phyloP scores from a whole-genome alignment of 306 rosid species.

The Albizia julibrissin region DNA sequence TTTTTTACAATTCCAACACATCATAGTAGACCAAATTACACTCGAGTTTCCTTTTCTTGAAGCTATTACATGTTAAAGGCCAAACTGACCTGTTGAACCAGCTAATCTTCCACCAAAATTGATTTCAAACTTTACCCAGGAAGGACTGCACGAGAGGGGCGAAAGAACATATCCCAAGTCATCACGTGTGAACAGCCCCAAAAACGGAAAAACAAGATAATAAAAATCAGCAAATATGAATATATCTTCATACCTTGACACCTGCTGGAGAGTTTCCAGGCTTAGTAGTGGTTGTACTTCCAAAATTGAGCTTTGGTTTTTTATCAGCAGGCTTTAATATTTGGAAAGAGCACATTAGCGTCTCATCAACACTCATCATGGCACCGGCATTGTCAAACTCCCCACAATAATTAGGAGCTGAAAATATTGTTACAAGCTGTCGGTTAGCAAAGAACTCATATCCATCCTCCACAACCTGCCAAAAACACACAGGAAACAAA shows the following conservation, averaged over 20 bases:
- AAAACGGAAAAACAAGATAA: not conserved
- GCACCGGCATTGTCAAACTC: conserved; percentile 97
- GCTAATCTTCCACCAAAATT: conserved; percentile 38
- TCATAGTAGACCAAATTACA: conserved; percentile 46
- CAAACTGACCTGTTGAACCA: conserved; percentile 41
- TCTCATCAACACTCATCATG: conserved; percentile 98
- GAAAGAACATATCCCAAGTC: not conserved
- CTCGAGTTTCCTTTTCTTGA: conserved; percentile 40
- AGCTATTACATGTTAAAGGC: conserved; percentile 36
- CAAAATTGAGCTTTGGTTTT: conserved; percentile 53
- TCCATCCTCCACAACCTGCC: conserved; percentile 96
- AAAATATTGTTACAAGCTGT: conserved; percentile 90
- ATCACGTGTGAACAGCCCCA: not conserved
- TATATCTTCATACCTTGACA: conserved; percentile 51
- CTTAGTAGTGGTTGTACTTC: conserved; percentile 65
- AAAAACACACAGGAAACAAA: conserved; percentile 19
- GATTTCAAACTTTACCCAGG: conserved; percentile 61
- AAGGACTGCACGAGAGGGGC: conserved; percentile 56
- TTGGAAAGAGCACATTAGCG: conserved; percentile 97
- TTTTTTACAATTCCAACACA: conserved; percentile 53
- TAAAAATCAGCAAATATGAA: conserved; percentile 22
- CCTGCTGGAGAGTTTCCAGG: conserved; percentile 75
- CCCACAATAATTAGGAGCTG: conserved; percentile 97
- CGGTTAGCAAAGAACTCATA: conserved; percentile 85
- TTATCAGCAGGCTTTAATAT: conserved; percentile 87